Percentiles rank a stretch among this genome's conserved stretches.
phyloP scores from a whole-genome alignment of 176 grass and related monocot genomes.

The Melocanna baccifera region DNA sequence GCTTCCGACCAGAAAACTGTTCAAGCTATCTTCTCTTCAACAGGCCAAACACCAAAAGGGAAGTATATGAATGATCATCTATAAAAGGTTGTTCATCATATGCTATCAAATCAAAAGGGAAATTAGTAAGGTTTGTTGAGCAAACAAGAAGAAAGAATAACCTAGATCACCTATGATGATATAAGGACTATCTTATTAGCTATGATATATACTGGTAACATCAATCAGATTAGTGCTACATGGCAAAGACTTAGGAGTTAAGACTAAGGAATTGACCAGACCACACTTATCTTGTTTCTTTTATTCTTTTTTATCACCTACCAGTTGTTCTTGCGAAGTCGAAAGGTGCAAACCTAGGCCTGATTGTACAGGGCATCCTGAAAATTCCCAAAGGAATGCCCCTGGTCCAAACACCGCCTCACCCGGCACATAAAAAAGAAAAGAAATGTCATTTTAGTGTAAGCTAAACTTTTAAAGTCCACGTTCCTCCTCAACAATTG shows the following conservation, averaged over 20 bases:
- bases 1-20: neutral
- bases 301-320: neutral
- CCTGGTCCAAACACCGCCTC: neutral
- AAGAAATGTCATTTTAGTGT: too few relatives aligned
- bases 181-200: neutral
- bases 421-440: too few relatives aligned
- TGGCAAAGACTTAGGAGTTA: neutral
- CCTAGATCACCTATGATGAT: neutral
- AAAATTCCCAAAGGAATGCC: neutral
- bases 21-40: neutral
- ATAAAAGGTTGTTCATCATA: conserved; percentile 13
- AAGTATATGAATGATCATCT: neutral
- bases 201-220: neutral
- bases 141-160: neutral
- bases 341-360: neutral
- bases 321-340: neutral
- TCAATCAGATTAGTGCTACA: neutral
- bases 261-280: neutral
- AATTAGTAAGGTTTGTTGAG: neutral
- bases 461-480: too few relatives aligned
- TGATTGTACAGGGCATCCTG: neutral
- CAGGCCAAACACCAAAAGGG: neutral
- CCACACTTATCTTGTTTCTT: neutral
- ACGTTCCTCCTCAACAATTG: too few relatives aligned
- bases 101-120: neutral